Base-by-base conservation (phyloP, 805 yeast genomes). In the Kluyveromyces nonfermentans region DNA sequence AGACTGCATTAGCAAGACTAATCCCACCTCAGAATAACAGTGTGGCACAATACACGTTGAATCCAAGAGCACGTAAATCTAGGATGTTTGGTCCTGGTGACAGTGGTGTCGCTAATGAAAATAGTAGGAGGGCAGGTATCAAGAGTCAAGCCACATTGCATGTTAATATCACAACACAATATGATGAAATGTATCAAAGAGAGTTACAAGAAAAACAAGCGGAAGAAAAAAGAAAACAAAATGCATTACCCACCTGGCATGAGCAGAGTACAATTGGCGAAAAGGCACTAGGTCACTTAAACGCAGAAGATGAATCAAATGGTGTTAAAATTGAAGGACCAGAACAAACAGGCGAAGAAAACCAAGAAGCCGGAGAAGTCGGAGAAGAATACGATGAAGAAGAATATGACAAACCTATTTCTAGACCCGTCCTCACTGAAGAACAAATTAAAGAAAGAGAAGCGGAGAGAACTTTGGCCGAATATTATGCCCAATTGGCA, bases 241-340 rank as follows among this genome's bases (percentile, higher is more conserved):
- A 93, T 60, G 96, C 96, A 4, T 72, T 93, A 52, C 99, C 99
- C 7, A 82, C 93, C 22, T 93, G 99, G 99, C 96, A 93, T 60
- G 78, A 83, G 50, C 82, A 82, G 53, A 79, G 90, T 58, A 89
- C 99, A 0, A 90, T 90, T 51, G 96, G 95, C 37, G 72, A 80
- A 52, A 64, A 73, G 12, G 71, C 73, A 3, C 62, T 77, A 46
- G 85, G 81, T 46, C 73, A 69, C 49, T 54, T 78, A 46, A 81
- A 74, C 49, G 70, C 66, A 37, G 78, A 70, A 31, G 82, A 74
- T 43, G 69, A 65, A 35, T 59, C 22, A 6, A 37, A 21, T 42
- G 35, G 19, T 16, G 35, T 28, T 14, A 57, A 55, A 38, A 46
- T 46, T 21, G 64, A 57, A 36, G 55, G 47, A 8, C 52, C 47